These are phyloP conservation scores for Stromatinia cepivora DNA, from an alignment of 2,329 filamentous ascomycete genomes.

Conservation along the genomic window DNA sequence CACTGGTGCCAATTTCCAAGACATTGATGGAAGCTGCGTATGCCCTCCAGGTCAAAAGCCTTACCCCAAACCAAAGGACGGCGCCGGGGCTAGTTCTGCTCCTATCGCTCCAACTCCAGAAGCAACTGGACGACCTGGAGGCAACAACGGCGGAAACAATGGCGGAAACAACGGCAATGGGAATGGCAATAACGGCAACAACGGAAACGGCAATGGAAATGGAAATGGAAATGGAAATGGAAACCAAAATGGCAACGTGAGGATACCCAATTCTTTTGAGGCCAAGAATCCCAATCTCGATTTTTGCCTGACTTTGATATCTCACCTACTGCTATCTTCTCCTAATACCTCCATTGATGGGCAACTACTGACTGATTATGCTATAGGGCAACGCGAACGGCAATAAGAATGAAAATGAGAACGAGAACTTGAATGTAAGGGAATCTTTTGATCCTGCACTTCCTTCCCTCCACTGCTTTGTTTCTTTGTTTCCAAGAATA, in stretches of 20 bases:
- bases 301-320: neutral
- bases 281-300: too few species aligned
- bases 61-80: neutral
- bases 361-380: neutral
- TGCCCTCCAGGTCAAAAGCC: constrained; percentile 12
- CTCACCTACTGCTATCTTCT: neutral
- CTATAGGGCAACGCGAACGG: neutral
- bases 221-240: neutral
- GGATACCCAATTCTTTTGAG: neutral
- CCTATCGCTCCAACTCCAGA: neutral
- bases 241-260: constrained; percentile 2
- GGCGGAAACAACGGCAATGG: neutral
- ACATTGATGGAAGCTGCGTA: constrained; percentile 5
- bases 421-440: constrained; percentile 7
- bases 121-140: neutral
- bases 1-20: neutral
- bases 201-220: neutral
- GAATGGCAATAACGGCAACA: too few species aligned
- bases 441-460: neutral
- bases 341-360: neutral
- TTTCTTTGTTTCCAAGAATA: neutral
- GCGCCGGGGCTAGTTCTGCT: neutral
- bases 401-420: neutral
- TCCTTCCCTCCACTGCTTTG: too few species aligned
- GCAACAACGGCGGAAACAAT: neutral